Percentiles rank a stretch among this genome's conserved stretches.
These are phyloP conservation scores for Senna tora DNA, from an alignment of 306 rosid species.

Conservation along the genomic window DNA sequence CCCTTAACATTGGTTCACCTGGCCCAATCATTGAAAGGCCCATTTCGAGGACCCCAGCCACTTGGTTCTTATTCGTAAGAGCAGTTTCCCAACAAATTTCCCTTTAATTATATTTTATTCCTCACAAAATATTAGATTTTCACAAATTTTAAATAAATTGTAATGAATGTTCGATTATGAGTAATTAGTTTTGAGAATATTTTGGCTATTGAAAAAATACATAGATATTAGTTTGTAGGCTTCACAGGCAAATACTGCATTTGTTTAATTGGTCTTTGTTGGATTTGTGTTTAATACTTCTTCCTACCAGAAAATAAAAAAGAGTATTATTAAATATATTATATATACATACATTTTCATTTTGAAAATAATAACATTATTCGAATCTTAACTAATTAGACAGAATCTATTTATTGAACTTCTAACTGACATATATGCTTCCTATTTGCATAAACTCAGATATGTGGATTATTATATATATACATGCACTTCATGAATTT, in stretches of 20 bases:
- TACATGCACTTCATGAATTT: background rate
- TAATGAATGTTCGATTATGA: background rate
- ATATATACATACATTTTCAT: background rate
- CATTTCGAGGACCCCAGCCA: too few relatives aligned
- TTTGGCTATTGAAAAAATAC: background rate
- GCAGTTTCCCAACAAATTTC: too few relatives aligned
- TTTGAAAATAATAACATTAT: background rate
- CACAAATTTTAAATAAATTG: background rate
- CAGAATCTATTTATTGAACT: background rate
- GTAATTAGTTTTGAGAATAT: background rate
- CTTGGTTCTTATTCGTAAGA: too few relatives aligned
- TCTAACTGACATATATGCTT: constrained; percentile 2
- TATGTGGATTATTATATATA: background rate
- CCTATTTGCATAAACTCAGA: background rate
- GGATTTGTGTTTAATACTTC: background rate
- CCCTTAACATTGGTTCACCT: too few relatives aligned
- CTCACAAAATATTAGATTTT: background rate
- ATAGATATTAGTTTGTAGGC: background rate
- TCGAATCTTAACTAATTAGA: background rate
- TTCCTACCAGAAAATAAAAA: background rate
- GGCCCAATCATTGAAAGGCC: too few relatives aligned
- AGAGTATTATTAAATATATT: background rate
- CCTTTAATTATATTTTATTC: too few relatives aligned
- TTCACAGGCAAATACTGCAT: background rate
- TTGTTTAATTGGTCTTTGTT: background rate